These are phyloP conservation scores for Ganoderma multipileum DNA, from an alignment of 1,284 basidiomycete species.

Conservation along the genomic window DNA sequence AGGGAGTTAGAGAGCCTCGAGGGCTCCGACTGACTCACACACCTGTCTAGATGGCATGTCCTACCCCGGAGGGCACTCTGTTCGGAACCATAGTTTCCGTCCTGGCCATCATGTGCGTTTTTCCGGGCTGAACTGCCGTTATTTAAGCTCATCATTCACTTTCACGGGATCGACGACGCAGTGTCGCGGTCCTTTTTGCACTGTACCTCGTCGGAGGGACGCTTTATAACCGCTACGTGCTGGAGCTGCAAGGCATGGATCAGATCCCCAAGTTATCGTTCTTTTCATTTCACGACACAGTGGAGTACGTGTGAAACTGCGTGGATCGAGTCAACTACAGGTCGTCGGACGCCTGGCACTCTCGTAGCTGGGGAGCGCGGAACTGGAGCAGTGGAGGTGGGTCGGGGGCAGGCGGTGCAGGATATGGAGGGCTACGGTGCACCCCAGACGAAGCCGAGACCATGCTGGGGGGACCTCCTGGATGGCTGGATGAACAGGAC, in stretches of 20 bases:
- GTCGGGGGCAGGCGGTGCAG: conserved; percentile 31
- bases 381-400: conserved; percentile 28
- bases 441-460: conserved; percentile 42
- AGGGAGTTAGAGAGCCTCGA: conserved; percentile 1
- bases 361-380: conserved; percentile 31
- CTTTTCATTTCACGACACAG: conserved; percentile 40
- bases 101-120: conserved; percentile 57
- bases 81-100: conserved; percentile 60
- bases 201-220: conserved; percentile 66
- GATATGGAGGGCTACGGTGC: conserved; percentile 39
- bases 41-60: conserved; percentile 63
- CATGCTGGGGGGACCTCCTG: conserved; percentile 41
- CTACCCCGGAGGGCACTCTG: conserved; percentile 58
- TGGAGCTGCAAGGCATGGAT: conserved; percentile 65
- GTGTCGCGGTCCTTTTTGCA: conserved; percentile 59
- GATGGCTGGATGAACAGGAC: conserved; percentile 40
- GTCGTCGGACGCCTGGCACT: conserved; percentile 32
- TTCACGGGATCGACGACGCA: conserved; percentile 37
- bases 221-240: conserved; percentile 73
- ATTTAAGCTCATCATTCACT: conserved; percentile 18
- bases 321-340: conserved; percentile 35
- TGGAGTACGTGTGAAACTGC: conserved; percentile 37
- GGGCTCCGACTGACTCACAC: conserved; percentile 12
- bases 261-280: conserved; percentile 73
- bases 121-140: conserved; percentile 17